Percentiles rank a stretch among this genome's conserved stretches.
Conservation (phyloP, 108 stramenopile species). For the Chaetoceros muelleri region DNA sequence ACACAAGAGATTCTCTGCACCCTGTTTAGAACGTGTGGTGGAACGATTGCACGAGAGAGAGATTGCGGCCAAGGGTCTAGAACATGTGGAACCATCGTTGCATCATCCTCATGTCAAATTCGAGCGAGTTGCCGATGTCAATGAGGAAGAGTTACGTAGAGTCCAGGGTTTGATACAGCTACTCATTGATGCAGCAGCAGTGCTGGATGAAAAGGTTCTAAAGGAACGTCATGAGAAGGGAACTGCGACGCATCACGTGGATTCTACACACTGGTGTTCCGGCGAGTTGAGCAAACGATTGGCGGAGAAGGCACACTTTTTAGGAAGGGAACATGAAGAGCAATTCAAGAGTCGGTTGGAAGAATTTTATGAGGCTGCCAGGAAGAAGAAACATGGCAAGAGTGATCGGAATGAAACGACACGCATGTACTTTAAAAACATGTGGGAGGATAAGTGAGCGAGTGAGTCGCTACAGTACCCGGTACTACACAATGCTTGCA, state of each 20-base stretch:
- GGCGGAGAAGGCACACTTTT: constrained; percentile 25
- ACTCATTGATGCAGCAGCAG: constrained; percentile 25
- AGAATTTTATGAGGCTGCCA: constrained; percentile 33
- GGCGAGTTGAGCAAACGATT: constrained; percentile 25
- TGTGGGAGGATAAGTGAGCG: too few relatives aligned
- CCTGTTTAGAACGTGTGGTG: constrained; percentile 19
- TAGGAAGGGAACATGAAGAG: constrained; percentile 34
- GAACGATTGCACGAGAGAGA: constrained; percentile 30
- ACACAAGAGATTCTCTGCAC: constrained; percentile 20
- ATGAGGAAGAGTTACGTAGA: constrained; percentile 18
- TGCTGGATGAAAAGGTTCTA: constrained; percentile 26
- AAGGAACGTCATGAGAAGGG: constrained; percentile 11
- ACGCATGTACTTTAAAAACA: neutral
- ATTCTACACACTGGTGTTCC: constrained; percentile 29
- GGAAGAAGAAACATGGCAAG: constrained; percentile 22
- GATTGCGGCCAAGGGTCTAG: constrained; percentile 22
- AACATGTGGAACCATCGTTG: constrained; percentile 27
- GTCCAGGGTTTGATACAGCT: constrained; percentile 12
- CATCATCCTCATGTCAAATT: constrained; percentile 20
- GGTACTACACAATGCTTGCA: too few relatives aligned
- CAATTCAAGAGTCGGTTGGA: constrained; percentile 29
- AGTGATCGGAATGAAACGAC: constrained; percentile 6
- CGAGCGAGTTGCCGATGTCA: constrained; percentile 13
- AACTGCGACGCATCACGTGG: constrained; percentile 24
- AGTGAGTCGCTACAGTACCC: too few relatives aligned